Base-by-base conservation (phyloP, 2,329 filamentous ascomycete genomes). In the Ilyonectria mors-panacis region DNA sequence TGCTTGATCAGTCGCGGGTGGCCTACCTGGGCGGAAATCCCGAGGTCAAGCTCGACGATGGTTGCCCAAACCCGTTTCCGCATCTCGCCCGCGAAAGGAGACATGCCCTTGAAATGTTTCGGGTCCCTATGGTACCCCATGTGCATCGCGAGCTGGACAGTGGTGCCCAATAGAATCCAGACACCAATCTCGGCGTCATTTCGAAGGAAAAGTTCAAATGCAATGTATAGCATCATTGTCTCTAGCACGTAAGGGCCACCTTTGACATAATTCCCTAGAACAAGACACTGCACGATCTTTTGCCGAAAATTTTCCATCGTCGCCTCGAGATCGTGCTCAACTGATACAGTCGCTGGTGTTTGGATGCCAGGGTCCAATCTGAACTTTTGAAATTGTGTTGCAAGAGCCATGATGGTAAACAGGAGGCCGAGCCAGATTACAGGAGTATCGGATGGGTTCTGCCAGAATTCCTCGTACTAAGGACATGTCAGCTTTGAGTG, bases 81-180 rank as follows among this genome's bases (percentile, higher is more conserved):
- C 83, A 86, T 86, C 69, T 86, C 84, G 2, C 80, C 78, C 0
- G 80, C 68, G 39, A 85, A 83, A 0, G 77, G 74, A 0, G 80
- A 78, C n/a, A 44, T 44, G 6, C 72, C 75, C 0, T 76, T 74
- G 67, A 85, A 85, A 53, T 83, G 79, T 6, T 75, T 79, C 0
- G 82, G 78, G 64, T 86, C 85, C 59, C 83, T 73, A 65, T 87
- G 85, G 60, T 84, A 84, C 0, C 81, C 82, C 80, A 81, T 82
- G 6, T 78, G 78, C 66, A 83, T 73, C 35, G 78, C 77, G 1
- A 83, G 56, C 8, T 80, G 78, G 0, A 83, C 77, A 0, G 76
- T 74, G 0, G 76, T 75, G 2, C 76, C 81, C 13, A 79, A 59
- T 0, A 83, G 66, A 3, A 81, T 68, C 79, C 80, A 83, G 6